A percentile compares a stretch with the other conserved stretches of the same genome.
These are phyloP conservation scores for Botrytis byssoidea DNA, from an alignment of 2,329 filamentous ascomycete genomes.

Conservation along the genomic window DNA sequence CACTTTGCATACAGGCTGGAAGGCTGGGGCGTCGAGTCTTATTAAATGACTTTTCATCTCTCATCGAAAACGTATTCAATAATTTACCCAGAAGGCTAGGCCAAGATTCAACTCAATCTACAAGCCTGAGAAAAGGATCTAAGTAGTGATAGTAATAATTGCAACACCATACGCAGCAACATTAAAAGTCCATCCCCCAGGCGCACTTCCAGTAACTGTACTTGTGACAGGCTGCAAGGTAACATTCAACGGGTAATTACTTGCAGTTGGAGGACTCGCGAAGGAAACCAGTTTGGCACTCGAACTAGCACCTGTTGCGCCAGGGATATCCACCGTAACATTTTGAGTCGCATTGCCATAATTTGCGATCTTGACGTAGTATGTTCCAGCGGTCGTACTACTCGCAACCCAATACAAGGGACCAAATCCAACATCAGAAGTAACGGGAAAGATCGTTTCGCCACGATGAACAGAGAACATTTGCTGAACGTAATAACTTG, in stretches of 20 bases:
- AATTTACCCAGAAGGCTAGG: neutral
- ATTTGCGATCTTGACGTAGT: constrained; percentile 51
- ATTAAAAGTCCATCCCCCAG: constrained; percentile 23
- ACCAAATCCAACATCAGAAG: constrained; percentile 39
- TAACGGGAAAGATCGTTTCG: constrained; percentile 47
- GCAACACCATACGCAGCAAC: constrained; percentile 24
- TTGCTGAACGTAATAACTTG: constrained; percentile 30
- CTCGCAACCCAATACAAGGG: constrained; percentile 51
- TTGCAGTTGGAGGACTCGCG: constrained; percentile 10
- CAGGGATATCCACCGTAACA: constrained; percentile 35
- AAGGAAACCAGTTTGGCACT: constrained; percentile 16
- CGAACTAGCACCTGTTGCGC: neutral
- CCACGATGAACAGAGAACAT: constrained; percentile 48
- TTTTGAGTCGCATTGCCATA: constrained; percentile 48
- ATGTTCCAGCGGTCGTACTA: constrained; percentile 39
- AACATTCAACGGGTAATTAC: constrained; percentile 23
- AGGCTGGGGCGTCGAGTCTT: accelerated
- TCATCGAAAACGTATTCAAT: neutral
- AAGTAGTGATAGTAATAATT: constrained; percentile 21
- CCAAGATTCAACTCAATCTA: accelerated
- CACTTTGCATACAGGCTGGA: neutral
- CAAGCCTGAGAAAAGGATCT: neutral
- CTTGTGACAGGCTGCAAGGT: constrained; percentile 16
- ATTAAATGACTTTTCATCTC: neutral
- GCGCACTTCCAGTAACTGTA: constrained; percentile 21